Base-by-base conservation (phyloP, 225 moss, liverwort and hornwort species). In the Polytrichum commune region DNA sequence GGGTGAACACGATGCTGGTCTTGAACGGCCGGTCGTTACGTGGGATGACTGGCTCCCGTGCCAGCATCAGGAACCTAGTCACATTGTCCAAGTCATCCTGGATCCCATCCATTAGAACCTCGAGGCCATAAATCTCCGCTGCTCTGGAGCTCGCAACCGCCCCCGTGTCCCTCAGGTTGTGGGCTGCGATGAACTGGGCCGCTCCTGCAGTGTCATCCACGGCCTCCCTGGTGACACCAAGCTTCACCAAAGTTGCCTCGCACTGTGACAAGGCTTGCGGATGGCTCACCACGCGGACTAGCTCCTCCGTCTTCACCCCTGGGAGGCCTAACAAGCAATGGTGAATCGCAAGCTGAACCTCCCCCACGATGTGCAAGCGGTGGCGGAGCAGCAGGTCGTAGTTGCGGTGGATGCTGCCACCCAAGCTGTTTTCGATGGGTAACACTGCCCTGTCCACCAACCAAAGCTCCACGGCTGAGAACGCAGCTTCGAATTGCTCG, bases 171-270 rank as follows among this genome's bases (percentile, higher is more conserved):
- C 92, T 78, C 5, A 92, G 86, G 27, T 77, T 75, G 66, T 92
- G 76, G 0, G 86, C 84, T 23, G 92, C 86, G 65, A 92, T 86
- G 66, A 83, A 86, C 81, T 92, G 92, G 18, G 92, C 92, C 65
- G 92, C 92, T 25, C 92, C 92, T 23, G 92, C 92, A 4, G 92
- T 92, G 62, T 92, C 92, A 79, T 92, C 92, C 1, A 90, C 90
- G 53, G 92, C 77, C 69, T 92, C 92, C 53, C 90, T 78, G 5
- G 79, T 68, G 5, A 90, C 88, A 38, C 88, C 90, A 19, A 92
- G 72, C 67, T 88, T 88, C 0, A 84, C 80, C 35, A 92, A 77
- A 0, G 90, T 81, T 1, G 76, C 77, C 38, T 92, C 92, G 81
- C 92, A 92, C 63, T 92, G 92, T 24, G 92, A 86, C 0, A 92